A percentile compares a stretch with the other conserved stretches of the same genome.
phyloP scores from a whole-genome alignment of 805 yeast genomes.

The Candida taoyuanica region DNA sequence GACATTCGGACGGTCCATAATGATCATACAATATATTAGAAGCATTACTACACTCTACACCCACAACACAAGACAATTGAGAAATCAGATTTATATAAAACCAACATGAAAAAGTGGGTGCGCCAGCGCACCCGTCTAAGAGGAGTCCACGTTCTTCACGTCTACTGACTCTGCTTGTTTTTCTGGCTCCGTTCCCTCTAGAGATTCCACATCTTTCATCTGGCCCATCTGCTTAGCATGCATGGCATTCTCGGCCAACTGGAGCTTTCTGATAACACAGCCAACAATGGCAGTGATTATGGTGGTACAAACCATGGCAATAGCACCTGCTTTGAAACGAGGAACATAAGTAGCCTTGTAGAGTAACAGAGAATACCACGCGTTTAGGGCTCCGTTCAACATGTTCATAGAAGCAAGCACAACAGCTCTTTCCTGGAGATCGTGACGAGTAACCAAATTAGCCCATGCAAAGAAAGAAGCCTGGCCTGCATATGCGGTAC shows the following conservation, averaged over 20 bases:
- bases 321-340: conserved; percentile 46
- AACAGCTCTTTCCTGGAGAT: conserved; percentile 58
- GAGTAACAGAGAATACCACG: conserved; percentile 59
- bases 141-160: neutral
- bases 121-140: neutral
- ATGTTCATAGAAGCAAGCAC: conserved; percentile 63
- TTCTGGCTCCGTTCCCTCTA: neutral
- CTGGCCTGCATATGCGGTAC: conserved; percentile 54
- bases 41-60: no score
- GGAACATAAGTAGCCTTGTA: conserved; percentile 50
- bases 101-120: neutral
- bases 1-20: no score
- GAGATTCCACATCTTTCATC: neutral
- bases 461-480: conserved; percentile 63
- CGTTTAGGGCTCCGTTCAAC: conserved; percentile 59
- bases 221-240: neutral
- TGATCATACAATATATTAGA: no score
- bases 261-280: conserved; percentile 37
- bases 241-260: conserved; percentile 31
- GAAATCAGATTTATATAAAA: no score
- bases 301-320: conserved; percentile 53
- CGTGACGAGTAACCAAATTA: conserved; percentile 51
- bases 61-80: no score
- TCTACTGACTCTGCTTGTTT: neutral
- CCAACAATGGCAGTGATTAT: conserved; percentile 38